Evolutionary conservation across 805 yeast genomes (phyloP), one percentile per base, ranked within the genome.

Genomic region (Wickerhamomyces silvicola): DNA sequence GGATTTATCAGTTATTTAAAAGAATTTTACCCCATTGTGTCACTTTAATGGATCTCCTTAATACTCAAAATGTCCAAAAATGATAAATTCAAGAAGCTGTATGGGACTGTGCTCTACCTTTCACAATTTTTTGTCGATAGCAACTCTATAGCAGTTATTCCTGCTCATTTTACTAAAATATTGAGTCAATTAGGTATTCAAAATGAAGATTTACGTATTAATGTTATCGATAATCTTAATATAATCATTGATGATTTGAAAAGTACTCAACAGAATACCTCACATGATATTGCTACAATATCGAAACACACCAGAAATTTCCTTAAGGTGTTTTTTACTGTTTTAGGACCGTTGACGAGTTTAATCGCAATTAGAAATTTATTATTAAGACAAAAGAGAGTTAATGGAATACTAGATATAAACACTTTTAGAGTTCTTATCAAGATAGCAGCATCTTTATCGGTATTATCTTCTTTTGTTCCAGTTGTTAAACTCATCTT

Each of bases 111-210:
- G 11, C 35, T 42, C 8, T 42, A 39, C 27, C 22, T 30, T 6
- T 13, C 41, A 7, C 46, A 42, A 28, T 37, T 42, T 14, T 32
- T 32, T 8, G 30, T 35, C 14, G 24, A 38, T 3, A 34, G 39
- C 6, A 28, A 34, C 23, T 11, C 23, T 10, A 18, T 42, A 18
- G 27, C 20, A 10, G 9, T 14, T 14, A 29, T 42, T 3, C 21
- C 36, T 6, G 23, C 30, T 13, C n/a, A 33, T 1, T 32, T 42
- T 10, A 42, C 47, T n/a, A 27, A 27, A 24, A 26, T 40, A 11
- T 34, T 42, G 8, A 29, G 41, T 3, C 24, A 20, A n/a, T 25
- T 35, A 3, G 35, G 20, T n/a, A 25, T 40, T 21, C 26, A 15
- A 2, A 33, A 36, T 24, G 37, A 39, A 26, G 13, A 27, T 2